A percentile compares a stretch with the other conserved stretches of the same genome.
phyloP scores from a whole-genome alignment of 768 basidiomycete species.

The Sarcomyxa edulis region DNA sequence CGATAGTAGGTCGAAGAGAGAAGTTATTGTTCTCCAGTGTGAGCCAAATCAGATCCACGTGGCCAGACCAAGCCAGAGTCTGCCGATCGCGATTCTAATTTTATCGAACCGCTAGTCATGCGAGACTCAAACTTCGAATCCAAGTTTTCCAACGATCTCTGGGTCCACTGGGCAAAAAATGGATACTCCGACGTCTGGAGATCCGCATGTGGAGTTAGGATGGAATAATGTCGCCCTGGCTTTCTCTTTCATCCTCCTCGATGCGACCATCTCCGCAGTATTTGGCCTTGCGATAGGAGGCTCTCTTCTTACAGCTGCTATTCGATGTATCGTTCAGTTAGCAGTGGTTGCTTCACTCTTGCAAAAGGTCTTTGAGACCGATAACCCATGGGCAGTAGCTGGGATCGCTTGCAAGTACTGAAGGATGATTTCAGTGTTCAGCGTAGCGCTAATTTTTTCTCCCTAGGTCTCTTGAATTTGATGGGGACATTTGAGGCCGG shows the following conservation, averaged over 20 bases:
- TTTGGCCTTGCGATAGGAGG: conserved; percentile 67
- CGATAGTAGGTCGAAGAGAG: too few relatives aligned
- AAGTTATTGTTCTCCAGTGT: too few relatives aligned
- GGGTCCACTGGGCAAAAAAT: too few relatives aligned
- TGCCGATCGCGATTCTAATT: too few relatives aligned
- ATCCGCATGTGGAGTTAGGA: too few relatives aligned
- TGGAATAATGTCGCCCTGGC: conserved; percentile 78
- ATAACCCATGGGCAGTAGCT: conserved; percentile 70
- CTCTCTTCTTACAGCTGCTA: conserved; percentile 62
- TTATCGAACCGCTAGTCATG: too few relatives aligned
- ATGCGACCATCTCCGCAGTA: conserved; percentile 57
- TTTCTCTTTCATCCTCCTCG: conserved; percentile 69
- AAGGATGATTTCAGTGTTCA: background rate
- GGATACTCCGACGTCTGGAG: too few relatives aligned
- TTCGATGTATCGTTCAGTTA: conserved; percentile 76
- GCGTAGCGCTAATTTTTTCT: background rate
- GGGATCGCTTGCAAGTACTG: conserved; percentile 61
- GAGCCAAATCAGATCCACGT: too few relatives aligned
- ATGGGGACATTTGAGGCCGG: conserved; percentile 78
- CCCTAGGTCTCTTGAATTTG: conserved; percentile 60
- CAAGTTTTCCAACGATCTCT: too few relatives aligned
- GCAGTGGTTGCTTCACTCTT: conserved; percentile 66
- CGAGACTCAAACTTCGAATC: too few relatives aligned
- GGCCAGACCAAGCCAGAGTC: too few relatives aligned
- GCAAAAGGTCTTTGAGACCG: conserved; percentile 68